Evolutionary conservation across 768 basidiomycete genomes (phyloP).

Genomic region (Hemileccinum rubropunctum): DNA sequence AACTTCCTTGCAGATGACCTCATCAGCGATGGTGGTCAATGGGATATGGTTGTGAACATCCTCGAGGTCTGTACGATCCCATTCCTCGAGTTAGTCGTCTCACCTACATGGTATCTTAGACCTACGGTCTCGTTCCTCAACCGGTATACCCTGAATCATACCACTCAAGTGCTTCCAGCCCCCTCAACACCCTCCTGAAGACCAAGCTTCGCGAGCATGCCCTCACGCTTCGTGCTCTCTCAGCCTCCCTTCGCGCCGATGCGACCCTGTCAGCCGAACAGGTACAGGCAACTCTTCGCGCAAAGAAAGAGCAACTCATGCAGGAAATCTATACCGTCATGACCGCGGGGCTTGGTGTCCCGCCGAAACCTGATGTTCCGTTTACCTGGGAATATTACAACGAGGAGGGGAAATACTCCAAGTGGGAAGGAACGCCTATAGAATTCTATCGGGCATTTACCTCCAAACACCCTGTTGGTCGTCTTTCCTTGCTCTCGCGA

Average conservation of each 20-base stretch:
- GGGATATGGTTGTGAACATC: slow-evolving; percentile 84
- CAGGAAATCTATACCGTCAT: slow-evolving; percentile 82
- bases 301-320: slow-evolving; percentile 84
- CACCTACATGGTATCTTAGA: slow-evolving; percentile 38
- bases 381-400: slow-evolving; percentile 92
- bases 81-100: slow-evolving; percentile 12
- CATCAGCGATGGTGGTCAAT: slow-evolving; percentile 91
- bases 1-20: slow-evolving; percentile 72
- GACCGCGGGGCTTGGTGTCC: slow-evolving; percentile 82
- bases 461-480: slow-evolving; percentile 51
- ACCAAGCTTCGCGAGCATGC: slow-evolving; percentile 91
- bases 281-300: slow-evolving; percentile 55
- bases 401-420: slow-evolving; percentile 67
- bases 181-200: slow-evolving; percentile 79
- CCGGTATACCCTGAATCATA: slow-evolving; percentile 78
- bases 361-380: slow-evolving; percentile 65
- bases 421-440: slow-evolving; percentile 77
- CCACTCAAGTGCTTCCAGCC: slow-evolving; percentile 71
- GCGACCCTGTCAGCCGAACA: slow-evolving; percentile 43
- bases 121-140: slow-evolving; percentile 88
- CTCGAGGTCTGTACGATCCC: slow-evolving; percentile 44
- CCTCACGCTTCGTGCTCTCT: slow-evolving; percentile 69
- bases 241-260: slow-evolving; percentile 49
- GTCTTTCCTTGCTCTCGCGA: background rate
- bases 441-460: slow-evolving; percentile 76